Base-by-base conservation (phyloP, 2,329 filamentous ascomycete species). In the Trichoderma atrobrunneum region DNA sequence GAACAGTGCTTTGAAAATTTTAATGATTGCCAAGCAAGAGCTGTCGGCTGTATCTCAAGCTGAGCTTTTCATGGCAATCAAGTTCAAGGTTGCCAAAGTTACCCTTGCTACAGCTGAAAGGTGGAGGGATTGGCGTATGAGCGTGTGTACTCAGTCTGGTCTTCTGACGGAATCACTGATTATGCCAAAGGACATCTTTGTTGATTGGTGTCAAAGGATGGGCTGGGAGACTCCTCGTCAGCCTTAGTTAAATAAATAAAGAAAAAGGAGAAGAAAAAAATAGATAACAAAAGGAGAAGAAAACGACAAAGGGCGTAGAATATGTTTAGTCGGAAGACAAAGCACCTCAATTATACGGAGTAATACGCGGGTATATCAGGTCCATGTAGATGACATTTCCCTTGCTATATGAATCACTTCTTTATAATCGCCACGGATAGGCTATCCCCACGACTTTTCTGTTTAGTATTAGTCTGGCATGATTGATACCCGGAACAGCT, bases 11-110 rank as follows among this genome's bases (percentile, higher is more conserved):
- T 43, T 16, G 12, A 48, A 48, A 28, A 71, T 71, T 3, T 34
- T 65, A n/a, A 8, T 43, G 18, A 71, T 71, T 21, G 51, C 39
- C 39, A 57, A 34, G 36, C 7, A 43, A 5, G 36, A 18, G 18
- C 26, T 71, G 18, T 71, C 69, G 5, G 51, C 61, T 2, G 36
- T 30, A 10, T 65, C 69, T 57, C 69, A 65, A 8, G 60, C 69
- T 14, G 48, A 65, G 26, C 61, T 71, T 18, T 71, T 71, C 16
- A 64, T 71, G 69, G 60, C 51, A 6, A 71, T 71, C 18, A 71
- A 71, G 26, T 24, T 65, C 1, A 21, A 24, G 12, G 69, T 71
- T 2, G 60, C 69, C 16, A 43, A 32, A 16, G 28, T 8, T n/a
- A 64, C 69, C 14, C 48, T 32, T 26, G 26, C 26, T 14, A 71